Conservation (phyloP, 129 eudicot species). For the Lactuca sativa region DNA sequence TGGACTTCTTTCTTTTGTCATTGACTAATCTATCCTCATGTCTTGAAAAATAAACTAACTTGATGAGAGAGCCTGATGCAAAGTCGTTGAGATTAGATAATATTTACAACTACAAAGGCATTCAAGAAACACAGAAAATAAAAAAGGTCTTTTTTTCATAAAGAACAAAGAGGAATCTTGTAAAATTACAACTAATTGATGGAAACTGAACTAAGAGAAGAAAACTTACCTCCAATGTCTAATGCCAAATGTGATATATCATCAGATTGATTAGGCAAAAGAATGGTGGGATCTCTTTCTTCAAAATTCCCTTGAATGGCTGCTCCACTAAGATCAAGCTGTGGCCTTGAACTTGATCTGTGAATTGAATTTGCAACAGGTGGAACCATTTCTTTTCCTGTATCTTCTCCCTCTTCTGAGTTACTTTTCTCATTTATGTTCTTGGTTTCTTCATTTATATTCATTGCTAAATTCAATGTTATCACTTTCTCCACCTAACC, state of each 20-base stretch:
- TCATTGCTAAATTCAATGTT: slow-evolving; percentile 44
- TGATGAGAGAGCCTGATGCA: slow-evolving; percentile 80
- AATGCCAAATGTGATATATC: slow-evolving; percentile 91
- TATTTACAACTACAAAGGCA: no score
- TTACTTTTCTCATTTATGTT: slow-evolving; percentile 34
- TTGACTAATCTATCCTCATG: slow-evolving; percentile 65
- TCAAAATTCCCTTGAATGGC: slow-evolving; percentile 99
- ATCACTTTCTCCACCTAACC: slow-evolving; percentile 32
- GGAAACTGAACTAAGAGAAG: neutral
- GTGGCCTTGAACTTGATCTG: slow-evolving; percentile 81
- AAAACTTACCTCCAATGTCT: slow-evolving; percentile 84
- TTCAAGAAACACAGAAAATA: neutral
- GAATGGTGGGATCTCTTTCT: slow-evolving; percentile 84
- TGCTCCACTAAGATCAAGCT: slow-evolving; percentile 88
- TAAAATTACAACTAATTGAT: neutral
- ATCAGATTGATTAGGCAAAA: slow-evolving; percentile 97
- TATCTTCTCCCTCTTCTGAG: slow-evolving; percentile 30
- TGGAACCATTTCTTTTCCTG: slow-evolving; percentile 64
- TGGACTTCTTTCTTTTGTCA: slow-evolving; percentile 64
- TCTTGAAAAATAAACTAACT: slow-evolving; percentile 86
- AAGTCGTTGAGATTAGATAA: neutral
- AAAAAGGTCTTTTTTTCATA: neutral
- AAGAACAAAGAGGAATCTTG: slow-evolving; percentile 1
- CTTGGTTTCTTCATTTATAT: slow-evolving; percentile 34
- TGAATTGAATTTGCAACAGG: slow-evolving; percentile 65